These are phyloP conservation scores for Oidiodendron maius DNA, from an alignment of 495 filamentous ascomycete species.

Conservation along the genomic window DNA sequence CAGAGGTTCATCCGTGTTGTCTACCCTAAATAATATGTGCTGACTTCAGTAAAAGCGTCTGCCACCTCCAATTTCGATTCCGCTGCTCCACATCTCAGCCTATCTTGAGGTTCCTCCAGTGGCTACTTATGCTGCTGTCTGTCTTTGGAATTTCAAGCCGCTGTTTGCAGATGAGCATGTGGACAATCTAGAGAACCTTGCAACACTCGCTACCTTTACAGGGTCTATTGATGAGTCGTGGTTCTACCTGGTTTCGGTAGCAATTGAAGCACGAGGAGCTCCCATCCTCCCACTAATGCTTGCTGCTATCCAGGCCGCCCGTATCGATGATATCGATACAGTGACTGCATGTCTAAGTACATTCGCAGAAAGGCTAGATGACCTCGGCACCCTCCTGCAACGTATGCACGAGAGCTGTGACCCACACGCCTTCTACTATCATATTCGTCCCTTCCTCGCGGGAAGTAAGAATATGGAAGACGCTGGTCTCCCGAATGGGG, in stretches of 20 bases:
- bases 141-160: slow-evolving; percentile 94
- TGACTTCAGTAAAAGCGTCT: slow-evolving; percentile 52
- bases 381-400: slow-evolving; percentile 65
- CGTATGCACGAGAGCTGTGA: slow-evolving; percentile 93
- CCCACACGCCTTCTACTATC: slow-evolving; percentile 88
- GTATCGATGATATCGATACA: slow-evolving; percentile 56
- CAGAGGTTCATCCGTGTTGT: slow-evolving; percentile 49
- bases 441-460: slow-evolving; percentile 88
- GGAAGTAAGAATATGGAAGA: slow-evolving; percentile 96
- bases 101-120: slow-evolving; percentile 87
- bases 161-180: slow-evolving; percentile 75
- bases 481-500: slow-evolving; percentile 79
- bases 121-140: slow-evolving; percentile 87
- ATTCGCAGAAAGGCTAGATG: slow-evolving; percentile 84
- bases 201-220: slow-evolving; percentile 85
- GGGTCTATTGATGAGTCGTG: slow-evolving; percentile 94
- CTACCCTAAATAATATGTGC: slow-evolving; percentile 11
- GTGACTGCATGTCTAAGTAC: slow-evolving; percentile 69
- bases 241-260: slow-evolving; percentile 94
- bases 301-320: slow-evolving; percentile 76
- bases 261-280: slow-evolving; percentile 88
- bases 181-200: slow-evolving; percentile 77
- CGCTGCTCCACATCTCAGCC: slow-evolving; percentile 70
- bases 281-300: slow-evolving; percentile 88
- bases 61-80: slow-evolving; percentile 77